Base-by-base conservation (phyloP, 495 filamentous ascomycete genomes). In the Rhypophila decipiens region DNA sequence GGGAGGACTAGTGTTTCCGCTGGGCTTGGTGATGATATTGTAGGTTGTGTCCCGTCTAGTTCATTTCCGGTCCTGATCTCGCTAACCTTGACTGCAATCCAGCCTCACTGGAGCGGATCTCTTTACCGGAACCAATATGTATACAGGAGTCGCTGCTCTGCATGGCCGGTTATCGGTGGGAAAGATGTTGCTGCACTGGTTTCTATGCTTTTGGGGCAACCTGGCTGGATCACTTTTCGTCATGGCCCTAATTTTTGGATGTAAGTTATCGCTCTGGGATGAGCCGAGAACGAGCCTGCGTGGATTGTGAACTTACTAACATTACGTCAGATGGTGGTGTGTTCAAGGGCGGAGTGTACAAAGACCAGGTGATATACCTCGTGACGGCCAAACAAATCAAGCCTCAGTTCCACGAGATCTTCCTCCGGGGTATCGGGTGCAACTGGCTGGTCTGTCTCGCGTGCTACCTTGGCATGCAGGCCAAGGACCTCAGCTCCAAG, bases 371-470 rank as follows among this genome's bases (percentile, higher is more conserved):
- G 2, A 72, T 77, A 44, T 57, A 62, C 23, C 75, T 75, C 47
- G 78, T 79, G 1, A 75, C 69, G 5, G 63, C 66, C 20, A 83
- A 83, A 56, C 74, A 72, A 56, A 62, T 81, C 17, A 71, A 61
- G 0, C 77, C 79, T 0, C 55, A 69, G 9, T 85, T 75, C 63
- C 77, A 79, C 54, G 71, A 74, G 48, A 76, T 85, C 39, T 80
- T 83, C 53, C 63, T 84, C 4, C 71, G 76, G 39, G 79, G 66
- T n/a, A 82, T 83, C 46, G 78, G 76, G n/a, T 78, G 77, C 38
- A 84, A 84, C 58, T 84, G 80, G 78, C 75, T 84, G 0, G 78
- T 83, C 15, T 80, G 77, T 61, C 63, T 84, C 23, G 76, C 74
- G 4, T 75, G 73, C 50, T 83, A 74, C 53, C 69, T 82, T 7